Conservation (phyloP, 352 stramenopile species). For the Phytophthora lateralis region DNA sequence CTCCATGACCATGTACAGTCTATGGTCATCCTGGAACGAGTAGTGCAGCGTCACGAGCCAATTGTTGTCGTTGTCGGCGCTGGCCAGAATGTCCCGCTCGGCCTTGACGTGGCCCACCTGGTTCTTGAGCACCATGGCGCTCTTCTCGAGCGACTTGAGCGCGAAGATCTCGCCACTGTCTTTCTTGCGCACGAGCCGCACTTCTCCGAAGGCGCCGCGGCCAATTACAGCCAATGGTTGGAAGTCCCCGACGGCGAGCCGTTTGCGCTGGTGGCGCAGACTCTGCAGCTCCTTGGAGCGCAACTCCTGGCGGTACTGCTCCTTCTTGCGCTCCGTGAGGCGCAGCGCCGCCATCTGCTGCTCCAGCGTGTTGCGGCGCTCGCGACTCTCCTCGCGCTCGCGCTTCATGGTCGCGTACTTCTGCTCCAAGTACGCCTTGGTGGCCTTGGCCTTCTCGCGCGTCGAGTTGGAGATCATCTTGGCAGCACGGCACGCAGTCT, state of each 20-base stretch:
- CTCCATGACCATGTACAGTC: constrained; percentile 97
- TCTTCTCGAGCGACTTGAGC: constrained; percentile 93
- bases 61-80: constrained; percentile 94
- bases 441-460: constrained; percentile 87
- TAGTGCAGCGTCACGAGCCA: constrained; percentile 98
- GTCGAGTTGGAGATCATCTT: constrained; percentile 85
- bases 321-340: constrained; percentile 76
- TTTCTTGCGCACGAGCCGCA: constrained; percentile 88
- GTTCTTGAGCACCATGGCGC: constrained; percentile 92
- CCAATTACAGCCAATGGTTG: constrained; percentile 97
- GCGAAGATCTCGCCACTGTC: constrained; percentile 90
- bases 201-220: constrained; percentile 98
- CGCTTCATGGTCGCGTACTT: constrained; percentile 91
- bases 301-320: constrained; percentile 83
- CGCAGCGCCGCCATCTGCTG: constrained; percentile 84
- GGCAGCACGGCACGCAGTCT: too few relatives aligned
- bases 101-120: constrained; percentile 97
- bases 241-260: constrained; percentile 93
- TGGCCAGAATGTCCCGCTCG: constrained; percentile 96
- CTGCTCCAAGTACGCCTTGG: constrained; percentile 89
- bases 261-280: constrained; percentile 84
- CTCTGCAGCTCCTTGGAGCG: constrained; percentile 77
- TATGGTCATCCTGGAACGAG: constrained; percentile 94
- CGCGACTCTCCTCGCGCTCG: constrained; percentile 81
- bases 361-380: constrained; percentile 79